These are phyloP conservation scores for Cladorrhinum sp. DNA, from an alignment of 2,329 filamentous ascomycete species.

Conservation along the genomic window DNA sequence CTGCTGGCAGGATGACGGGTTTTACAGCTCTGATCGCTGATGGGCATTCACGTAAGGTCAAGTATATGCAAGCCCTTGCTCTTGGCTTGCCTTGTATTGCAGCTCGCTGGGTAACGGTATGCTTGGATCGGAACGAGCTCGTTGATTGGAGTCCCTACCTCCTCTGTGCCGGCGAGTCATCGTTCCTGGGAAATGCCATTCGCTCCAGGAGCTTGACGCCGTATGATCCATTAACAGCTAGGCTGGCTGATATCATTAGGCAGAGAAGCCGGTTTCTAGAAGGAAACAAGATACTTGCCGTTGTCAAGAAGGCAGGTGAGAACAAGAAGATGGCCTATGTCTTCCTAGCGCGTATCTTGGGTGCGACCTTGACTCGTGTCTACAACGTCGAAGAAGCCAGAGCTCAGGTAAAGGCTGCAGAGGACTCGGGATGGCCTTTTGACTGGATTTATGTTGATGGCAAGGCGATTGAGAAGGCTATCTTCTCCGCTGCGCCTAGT, in stretches of 20 bases:
- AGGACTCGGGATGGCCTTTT: constrained; percentile 51
- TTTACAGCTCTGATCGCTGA: constrained; percentile 88
- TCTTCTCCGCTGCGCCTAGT: constrained; percentile 28
- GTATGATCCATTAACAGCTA: constrained; percentile 57
- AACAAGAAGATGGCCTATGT: constrained; percentile 69
- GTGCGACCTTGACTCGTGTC: constrained; percentile 67
- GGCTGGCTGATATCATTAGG: constrained; percentile 55
- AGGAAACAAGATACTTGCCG: constrained; percentile 65
- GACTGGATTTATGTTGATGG: constrained; percentile 80
- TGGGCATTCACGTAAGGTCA: constrained; percentile 78
- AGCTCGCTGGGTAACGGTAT: constrained; percentile 75
- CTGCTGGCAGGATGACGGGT: constrained; percentile 53
- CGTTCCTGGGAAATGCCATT: constrained; percentile 71
- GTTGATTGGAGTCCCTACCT: constrained; percentile 79
- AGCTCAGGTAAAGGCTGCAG: constrained; percentile 51
- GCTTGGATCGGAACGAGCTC: constrained; percentile 57
- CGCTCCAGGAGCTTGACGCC: constrained; percentile 67
- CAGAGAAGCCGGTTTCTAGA: constrained; percentile 62
- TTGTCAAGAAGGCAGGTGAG: constrained; percentile 59
- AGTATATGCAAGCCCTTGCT: constrained; percentile 92
- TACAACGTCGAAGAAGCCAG: constrained; percentile 64
- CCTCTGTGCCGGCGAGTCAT: constrained; percentile 78
- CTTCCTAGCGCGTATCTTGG: constrained; percentile 76
- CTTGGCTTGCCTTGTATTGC: constrained; percentile 84
- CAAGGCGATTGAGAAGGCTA: constrained; percentile 39